Evolutionary conservation across 257 asterid species (phyloP), one percentile per base, ranked within the genome.

Genomic region (Buddleja alternifolia): DNA sequence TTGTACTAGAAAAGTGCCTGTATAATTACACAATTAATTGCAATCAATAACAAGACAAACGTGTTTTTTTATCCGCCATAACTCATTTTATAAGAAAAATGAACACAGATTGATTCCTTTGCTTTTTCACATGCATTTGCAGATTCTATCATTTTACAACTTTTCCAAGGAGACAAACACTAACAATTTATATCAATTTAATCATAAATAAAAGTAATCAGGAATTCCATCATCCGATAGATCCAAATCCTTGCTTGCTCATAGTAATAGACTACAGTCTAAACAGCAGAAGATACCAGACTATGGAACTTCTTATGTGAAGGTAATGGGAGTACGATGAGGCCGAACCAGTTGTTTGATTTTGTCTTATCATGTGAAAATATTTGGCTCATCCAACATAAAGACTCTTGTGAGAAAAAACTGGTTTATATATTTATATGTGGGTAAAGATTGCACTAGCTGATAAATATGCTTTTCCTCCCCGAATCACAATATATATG

Each of bases 1-100:
- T 93, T 36, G 99, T 84, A 46, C 77, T 83, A 42, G 99, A 93
- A 70, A 93, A 93, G 77, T 93, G 99, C 88, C 95, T 92, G 87
- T 57, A 12, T 16, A 52, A 50, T 37, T 42, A 67, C 50, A 23
- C 40, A 14, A 73, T 67, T 66, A 56, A 46, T 40, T 60, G 51
- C 55, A 34, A 19, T 53, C 19, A 68, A 21, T 50, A 48, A 42
- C 39, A 50, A 20, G 21, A 21, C 66, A 50, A 37, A 15, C 24
- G 9, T 17, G 8, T 15, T n/a, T 41, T 36, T 20, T 10, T 14
- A 10, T 29, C 23, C 3, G 42, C 25, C 7, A n/a, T 54, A 24
- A 54, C 10, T 12, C 2, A 21, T 4, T 10, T 14, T 10, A 57
- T 5, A 10, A 57, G 15, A 23, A 7, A 12, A 44, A 1, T 17